Evolutionary conservation across 805 yeast species (phyloP), one percentile per base, ranked within the genome.

Genomic region (Wickerhamomyces alni): DNA sequence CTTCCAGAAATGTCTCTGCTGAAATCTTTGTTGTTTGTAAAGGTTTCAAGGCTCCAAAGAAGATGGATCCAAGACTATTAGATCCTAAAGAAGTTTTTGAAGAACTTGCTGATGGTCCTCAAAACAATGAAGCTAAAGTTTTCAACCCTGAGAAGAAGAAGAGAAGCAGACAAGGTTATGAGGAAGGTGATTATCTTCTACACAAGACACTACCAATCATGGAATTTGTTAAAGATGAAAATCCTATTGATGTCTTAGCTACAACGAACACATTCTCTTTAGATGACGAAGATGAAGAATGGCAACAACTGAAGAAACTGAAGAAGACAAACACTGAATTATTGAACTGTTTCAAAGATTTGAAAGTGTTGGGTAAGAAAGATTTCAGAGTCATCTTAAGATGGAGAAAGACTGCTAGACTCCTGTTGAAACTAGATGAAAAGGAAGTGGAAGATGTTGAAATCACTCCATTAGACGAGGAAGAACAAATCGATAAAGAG

Each of bases 1-100:
- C 98, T 8, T 88, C 97, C 29, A 89, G 99, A 80, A 88, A 87
- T 63, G 99, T 93, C 26, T 91, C 98, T 59, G 99, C 99, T 3
- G 99, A 93, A 71, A 93, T 93, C 56, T 93, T 93, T 58, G 99
- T 93, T 35, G 97, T 89, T 28, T 93, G 99, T 66, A 81, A 81
- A 61, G 94, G 94, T 11, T 93, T 85, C 69, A 91, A 89, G 62
- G 96, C 98, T 12, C 99, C 99, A 36, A 87, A 89, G 61, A 87
- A 84, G 59, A 63, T 93, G 46, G 99, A 93, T 65, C 96, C 97
- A 36, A 77, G 95, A 55, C 69, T 93, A 41, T 69, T 93, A 44
- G 99, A 93, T 60, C 86, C 98, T 13, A 85, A 76, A 57, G 88
- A 85, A 57, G 98, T 93, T 17, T 93, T 93, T 57, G 98, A 91